phyloP scores from a whole-genome alignment of 2,329 filamentous ascomycete species.

The Bimuria novae-zelandiae region DNA sequence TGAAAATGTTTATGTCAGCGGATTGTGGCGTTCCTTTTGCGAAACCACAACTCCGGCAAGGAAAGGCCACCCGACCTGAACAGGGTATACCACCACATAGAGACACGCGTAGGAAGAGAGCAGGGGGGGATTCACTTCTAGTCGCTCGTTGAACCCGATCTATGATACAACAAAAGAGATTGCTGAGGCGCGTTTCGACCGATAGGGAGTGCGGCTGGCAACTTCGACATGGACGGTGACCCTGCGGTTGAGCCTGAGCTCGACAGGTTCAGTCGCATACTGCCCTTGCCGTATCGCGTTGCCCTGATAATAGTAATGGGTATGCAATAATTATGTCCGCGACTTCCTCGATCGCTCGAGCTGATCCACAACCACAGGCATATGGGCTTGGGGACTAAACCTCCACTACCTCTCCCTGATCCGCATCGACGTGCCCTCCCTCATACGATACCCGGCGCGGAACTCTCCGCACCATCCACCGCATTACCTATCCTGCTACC shows the following conservation, averaged over 20 bases:
- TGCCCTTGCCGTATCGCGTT: constrained; percentile 88
- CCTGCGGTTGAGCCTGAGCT: constrained; percentile 69
- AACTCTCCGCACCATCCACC: constrained; percentile 70
- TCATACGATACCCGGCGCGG: constrained; percentile 85
- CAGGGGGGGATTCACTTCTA: constrained; percentile 10
- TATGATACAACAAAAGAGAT: constrained; percentile 18
- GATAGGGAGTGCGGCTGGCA: constrained; percentile 20
- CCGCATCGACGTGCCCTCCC: constrained; percentile 83
- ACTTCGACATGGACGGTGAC: constrained; percentile 69
- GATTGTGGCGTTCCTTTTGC: constrained; percentile 21
- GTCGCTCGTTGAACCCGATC: constrained; percentile 18
- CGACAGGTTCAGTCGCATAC: constrained; percentile 83
- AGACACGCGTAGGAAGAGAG: neutral
- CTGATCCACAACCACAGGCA: constrained; percentile 59
- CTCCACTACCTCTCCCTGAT: constrained; percentile 80
- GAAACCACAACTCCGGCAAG: constrained; percentile 20
- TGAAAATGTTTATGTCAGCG: constrained; percentile 23
- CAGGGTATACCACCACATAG: neutral
- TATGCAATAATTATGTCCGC: constrained; percentile 49
- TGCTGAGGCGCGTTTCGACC: constrained; percentile 28
- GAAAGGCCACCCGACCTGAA: constrained; percentile 37
- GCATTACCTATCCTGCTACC: constrained; percentile 83
- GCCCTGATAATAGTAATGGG: constrained; percentile 84
- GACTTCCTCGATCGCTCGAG: neutral
- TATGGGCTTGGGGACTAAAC: constrained; percentile 95